Conservation (phyloP, 1,139 yeast genomes). For the Nakaseomyces bracarensis region DNA sequence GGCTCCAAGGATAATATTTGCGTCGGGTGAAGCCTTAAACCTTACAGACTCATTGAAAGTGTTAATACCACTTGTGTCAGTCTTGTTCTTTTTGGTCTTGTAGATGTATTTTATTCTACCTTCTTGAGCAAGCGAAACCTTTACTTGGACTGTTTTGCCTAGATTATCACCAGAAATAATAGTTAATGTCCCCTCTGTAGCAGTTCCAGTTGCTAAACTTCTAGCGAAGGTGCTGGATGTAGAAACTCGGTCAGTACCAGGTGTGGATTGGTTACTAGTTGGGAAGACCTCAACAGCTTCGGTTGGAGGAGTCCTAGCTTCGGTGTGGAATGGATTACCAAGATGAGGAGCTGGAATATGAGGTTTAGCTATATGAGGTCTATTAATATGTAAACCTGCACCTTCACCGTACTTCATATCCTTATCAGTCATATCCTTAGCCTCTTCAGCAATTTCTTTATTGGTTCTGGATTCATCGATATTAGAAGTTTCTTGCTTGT, state of each 20-base stretch:
- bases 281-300: not conserved
- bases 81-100: slow-evolving; percentile 57
- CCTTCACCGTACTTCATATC: slow-evolving; percentile 4
- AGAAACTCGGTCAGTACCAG: slow-evolving; percentile 10
- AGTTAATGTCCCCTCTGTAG: slow-evolving; percentile 48
- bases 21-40: slow-evolving; percentile 58
- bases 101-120: slow-evolving; percentile 50
- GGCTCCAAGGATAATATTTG: slow-evolving; percentile 50
- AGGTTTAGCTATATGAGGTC: slow-evolving; percentile 1
- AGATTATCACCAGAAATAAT: slow-evolving; percentile 37
- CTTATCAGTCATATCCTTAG: slow-evolving; percentile 3
- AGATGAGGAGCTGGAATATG: not conserved
- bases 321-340: not conserved
- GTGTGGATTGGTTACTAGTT: slow-evolving; percentile 4
- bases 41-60: slow-evolving; percentile 59
- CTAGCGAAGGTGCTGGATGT: slow-evolving; percentile 34
- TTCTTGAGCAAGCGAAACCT: slow-evolving; percentile 43
- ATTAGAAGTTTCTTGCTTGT: not conserved
- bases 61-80: slow-evolving; percentile 40
- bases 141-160: slow-evolving; percentile 41
- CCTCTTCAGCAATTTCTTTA: slow-evolving; percentile 5
- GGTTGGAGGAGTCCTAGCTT: not conserved
- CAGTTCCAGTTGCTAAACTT: slow-evolving; percentile 35
- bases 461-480: slow-evolving; percentile 6
- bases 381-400: not conserved